Evolutionary conservation across 345 rosid genomes (phyloP).

Genomic region (Anastatica hierochuntica): DNA sequence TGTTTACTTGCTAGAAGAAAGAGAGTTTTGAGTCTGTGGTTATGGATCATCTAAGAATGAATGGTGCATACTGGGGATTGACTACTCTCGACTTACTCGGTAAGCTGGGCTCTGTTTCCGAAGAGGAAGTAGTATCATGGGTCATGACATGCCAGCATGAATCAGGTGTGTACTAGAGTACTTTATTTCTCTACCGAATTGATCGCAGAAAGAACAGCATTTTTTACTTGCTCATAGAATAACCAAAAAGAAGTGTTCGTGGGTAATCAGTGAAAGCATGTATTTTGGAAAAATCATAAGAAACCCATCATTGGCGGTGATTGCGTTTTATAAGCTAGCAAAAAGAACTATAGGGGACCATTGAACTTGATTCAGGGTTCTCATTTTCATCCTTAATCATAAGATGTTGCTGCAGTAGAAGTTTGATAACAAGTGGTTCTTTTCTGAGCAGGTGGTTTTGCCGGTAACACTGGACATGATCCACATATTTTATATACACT

Average conservation of each 20-base stretch:
- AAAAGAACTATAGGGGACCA: not conserved
- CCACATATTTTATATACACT: conserved; percentile 74
- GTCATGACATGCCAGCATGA: conserved; percentile 70
- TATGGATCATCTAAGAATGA: conserved; percentile 87
- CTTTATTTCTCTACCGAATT: not conserved
- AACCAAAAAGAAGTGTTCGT: too few relatives aligned
- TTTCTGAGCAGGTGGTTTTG: conserved; percentile 69
- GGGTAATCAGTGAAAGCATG: not conserved
- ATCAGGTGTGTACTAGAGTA: conserved; percentile 39
- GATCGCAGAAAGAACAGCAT: not conserved
- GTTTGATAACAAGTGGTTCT: not conserved
- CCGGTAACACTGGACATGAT: conserved; percentile 86
- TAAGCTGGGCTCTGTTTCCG: conserved; percentile 49
- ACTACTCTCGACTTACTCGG: conserved; percentile 65
- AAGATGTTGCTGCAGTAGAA: not conserved
- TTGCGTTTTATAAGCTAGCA: not conserved
- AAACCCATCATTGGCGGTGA: not conserved
- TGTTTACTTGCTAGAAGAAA: conserved; percentile 35
- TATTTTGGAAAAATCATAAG: not conserved
- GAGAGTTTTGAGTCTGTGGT: conserved; percentile 81
- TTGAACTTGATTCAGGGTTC: not conserved
- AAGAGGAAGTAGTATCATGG: conserved; percentile 64
- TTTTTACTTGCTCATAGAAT: not conserved
- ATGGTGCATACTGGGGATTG: conserved; percentile 91
- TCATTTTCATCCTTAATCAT: not conserved